phyloP scores from a whole-genome alignment of 202 grass and related monocot genomes.

The Elaeis oleifera region DNA sequence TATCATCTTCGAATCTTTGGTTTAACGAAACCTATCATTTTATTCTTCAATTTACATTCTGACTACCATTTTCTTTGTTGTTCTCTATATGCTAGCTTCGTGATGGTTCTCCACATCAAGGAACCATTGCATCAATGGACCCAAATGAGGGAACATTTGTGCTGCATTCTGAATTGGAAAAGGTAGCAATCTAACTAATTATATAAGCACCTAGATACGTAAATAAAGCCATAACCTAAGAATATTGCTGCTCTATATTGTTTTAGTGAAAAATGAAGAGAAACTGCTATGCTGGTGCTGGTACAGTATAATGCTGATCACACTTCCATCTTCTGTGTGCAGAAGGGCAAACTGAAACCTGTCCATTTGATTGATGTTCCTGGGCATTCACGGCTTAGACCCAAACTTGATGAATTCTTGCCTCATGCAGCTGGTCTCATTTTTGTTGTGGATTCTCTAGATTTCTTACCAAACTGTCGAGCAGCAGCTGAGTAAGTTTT shows the following conservation, averaged over 20 bases:
- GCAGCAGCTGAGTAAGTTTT: slow-evolving; percentile 73
- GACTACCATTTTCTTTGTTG: slow-evolving; percentile 13
- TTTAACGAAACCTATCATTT: not conserved
- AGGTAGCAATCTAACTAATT: slow-evolving; percentile 33
- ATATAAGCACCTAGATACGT: no score
- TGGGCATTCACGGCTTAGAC: slow-evolving; percentile 87
- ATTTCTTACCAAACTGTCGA: slow-evolving; percentile 81
- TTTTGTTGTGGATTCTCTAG: slow-evolving; percentile 80
- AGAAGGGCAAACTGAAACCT: slow-evolving; percentile 63
- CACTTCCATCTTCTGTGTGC: not conserved
- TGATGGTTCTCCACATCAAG: slow-evolving; percentile 82
- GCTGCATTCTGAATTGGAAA: slow-evolving; percentile 59
- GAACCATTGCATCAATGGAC: slow-evolving; percentile 95
- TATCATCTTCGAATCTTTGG: no score
- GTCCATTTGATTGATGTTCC: slow-evolving; percentile 89
- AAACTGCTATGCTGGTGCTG: no score
- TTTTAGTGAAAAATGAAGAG: no score
- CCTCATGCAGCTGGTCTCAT: slow-evolving; percentile 65
- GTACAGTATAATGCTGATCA: no score
- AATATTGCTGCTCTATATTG: no score
- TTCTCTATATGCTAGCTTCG: slow-evolving; percentile 54
- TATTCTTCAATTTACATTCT: not conserved
- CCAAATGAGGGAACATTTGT: slow-evolving; percentile 81
- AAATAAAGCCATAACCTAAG: no score
- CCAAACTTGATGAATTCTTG: slow-evolving; percentile 81